Conservation (phyloP, 2,329 filamentous ascomycete species). For the Stemphylium beticola region DNA sequence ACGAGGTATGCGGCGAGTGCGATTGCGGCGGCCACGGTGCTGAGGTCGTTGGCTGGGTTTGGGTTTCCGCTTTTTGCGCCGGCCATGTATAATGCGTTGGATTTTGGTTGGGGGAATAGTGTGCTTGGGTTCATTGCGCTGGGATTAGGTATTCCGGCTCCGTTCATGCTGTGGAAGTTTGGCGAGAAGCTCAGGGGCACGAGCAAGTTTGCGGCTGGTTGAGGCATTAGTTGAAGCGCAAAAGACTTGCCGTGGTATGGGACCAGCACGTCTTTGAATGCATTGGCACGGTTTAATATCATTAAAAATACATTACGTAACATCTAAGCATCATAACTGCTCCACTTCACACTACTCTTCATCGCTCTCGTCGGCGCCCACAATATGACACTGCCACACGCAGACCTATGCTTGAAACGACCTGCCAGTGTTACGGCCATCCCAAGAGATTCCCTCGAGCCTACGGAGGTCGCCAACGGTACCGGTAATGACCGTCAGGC, state of each 20-base stretch:
- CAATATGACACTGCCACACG: too few relatives aligned
- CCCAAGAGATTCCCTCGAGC: conserved; percentile 41
- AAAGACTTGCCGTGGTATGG: too few relatives aligned
- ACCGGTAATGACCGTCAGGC: conserved; percentile 29
- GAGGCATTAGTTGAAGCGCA: not conserved
- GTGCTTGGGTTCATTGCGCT: conserved; percentile 47
- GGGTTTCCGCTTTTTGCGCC: conserved; percentile 54
- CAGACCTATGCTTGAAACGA: too few relatives aligned
- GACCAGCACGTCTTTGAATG: too few relatives aligned
- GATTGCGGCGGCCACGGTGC: conserved; percentile 53
- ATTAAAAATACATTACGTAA: too few relatives aligned
- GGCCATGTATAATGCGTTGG: conserved; percentile 48
- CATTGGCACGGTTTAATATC: too few relatives aligned
- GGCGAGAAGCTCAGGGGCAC: conserved; percentile 54
- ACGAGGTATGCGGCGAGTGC: conserved; percentile 55
- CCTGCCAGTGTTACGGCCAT: conserved; percentile 24
- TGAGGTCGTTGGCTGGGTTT: conserved; percentile 53
- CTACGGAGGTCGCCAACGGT: conserved; percentile 46
- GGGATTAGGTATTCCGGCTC: conserved; percentile 53
- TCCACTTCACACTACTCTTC: too few relatives aligned
- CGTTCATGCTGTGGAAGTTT: conserved; percentile 59
- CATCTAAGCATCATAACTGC: too few relatives aligned
- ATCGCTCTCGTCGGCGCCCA: too few relatives aligned
- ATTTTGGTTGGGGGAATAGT: conserved; percentile 53
- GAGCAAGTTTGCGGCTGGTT: conserved; percentile 58